Conservation (phyloP, 106 monocot genomes). For the Triglochin maritima region DNA sequence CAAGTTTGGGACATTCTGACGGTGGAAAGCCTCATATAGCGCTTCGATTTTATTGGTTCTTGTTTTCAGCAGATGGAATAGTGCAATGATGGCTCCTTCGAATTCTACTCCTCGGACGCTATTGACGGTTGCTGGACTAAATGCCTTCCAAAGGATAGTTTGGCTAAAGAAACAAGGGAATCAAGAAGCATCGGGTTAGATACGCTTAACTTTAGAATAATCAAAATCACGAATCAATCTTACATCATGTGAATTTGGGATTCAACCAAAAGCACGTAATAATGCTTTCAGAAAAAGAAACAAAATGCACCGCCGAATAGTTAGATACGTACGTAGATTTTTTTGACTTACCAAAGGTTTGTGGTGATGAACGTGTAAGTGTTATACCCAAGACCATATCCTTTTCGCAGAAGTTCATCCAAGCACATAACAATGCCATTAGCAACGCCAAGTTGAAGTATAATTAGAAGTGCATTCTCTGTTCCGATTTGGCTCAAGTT, state of each 20-base stretch:
- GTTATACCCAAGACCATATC: conserved; percentile 62
- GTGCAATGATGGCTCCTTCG: conserved; percentile 26
- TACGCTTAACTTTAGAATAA: no score
- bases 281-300: no score
- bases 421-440: conserved; percentile 57
- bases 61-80: conserved; percentile 26
- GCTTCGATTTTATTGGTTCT: conserved; percentile 25
- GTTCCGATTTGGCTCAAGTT: conserved; percentile 42
- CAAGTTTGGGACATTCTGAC: conserved; percentile 29
- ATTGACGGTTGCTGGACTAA: conserved; percentile 30
- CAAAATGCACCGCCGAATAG: not conserved
- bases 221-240: no score
- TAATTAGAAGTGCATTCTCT: conserved; percentile 43
- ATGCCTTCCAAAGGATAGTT: conserved; percentile 30
- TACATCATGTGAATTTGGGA: no score
- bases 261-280: no score
- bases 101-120: conserved; percentile 28
- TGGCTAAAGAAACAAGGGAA: not conserved
- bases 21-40: conserved; percentile 23
- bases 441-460: conserved; percentile 54
- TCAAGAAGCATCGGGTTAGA: not conserved
- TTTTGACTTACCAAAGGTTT: conserved; percentile 40
- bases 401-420: conserved; percentile 59
- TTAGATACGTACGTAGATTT: no score
- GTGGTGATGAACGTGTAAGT: conserved; percentile 48